Evolutionary conservation across 768 basidiomycete species (phyloP), one percentile per base, ranked within the genome.

Genomic region (Tremella fuciformis): DNA sequence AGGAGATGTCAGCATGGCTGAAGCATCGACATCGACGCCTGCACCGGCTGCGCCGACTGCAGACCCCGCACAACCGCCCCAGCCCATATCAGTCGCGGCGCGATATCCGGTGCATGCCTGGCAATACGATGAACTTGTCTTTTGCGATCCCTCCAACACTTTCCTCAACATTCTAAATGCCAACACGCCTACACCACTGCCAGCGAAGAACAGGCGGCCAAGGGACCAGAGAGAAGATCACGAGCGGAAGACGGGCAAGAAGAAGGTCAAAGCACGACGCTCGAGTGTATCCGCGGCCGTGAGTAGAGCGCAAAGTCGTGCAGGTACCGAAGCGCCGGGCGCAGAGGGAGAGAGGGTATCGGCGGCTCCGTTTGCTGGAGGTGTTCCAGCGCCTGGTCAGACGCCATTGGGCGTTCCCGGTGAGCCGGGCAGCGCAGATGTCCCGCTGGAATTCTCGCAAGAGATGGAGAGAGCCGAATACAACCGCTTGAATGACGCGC

Each of bases 61-160:
- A 22, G 34, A 22, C 37, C 29, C 21, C 24, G n/a, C 18, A 11
- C 29, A 21, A 11, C 55, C 29, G 9, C 42, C 38, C 15, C 55
- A 53, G 39, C 44, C 59, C 3, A 25, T 65, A 2, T 67, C 69
- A 0, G 65, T 68, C 16, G 66, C 68, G 4, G 21, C 62, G 13
- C 58, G 41, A 22, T 65, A 73, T 7, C 74, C 76, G 0, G 90
- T 99, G 25, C 88, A 96, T 75, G 88, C 91, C 0, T 99, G 94
- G 93, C 94, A 98, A 70, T 98, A 98, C 78, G 94, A 98, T 77
- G 96, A 99, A 78, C 83, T 98, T 63, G 90, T 98, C 52, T 98
- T 99, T 79, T 84, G 86, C 71, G 94, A 98, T 67, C 96, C 96
- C 0, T 90, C 87, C 63, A 86, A 88, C 58, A 81, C 85, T 38